Percentiles rank a stretch among this genome's conserved stretches.
phyloP scores from a whole-genome alignment of 2,329 filamentous ascomycete species.

The Ophiocordyceps polyrhachis-furcata region DNA sequence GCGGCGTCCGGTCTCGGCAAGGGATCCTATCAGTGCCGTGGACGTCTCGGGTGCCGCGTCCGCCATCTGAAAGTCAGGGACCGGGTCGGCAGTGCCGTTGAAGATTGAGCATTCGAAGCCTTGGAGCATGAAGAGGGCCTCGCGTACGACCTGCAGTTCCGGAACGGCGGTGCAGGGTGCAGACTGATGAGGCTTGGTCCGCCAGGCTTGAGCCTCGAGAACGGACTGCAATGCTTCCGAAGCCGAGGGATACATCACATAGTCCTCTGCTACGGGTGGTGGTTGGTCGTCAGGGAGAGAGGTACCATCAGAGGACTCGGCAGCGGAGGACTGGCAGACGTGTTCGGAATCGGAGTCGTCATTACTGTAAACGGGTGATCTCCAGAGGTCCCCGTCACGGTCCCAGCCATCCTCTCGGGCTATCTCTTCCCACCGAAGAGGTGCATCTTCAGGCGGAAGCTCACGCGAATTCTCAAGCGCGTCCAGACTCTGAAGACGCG shows the following conservation, averaged over 20 bases:
- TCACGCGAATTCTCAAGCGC: conserved; percentile 23
- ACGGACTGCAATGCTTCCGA: conserved; percentile 13
- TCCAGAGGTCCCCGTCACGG: conserved; percentile 50
- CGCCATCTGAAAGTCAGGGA: conserved; percentile 24
- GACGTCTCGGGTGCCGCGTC: conserved; percentile 31
- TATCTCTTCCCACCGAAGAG: conserved; percentile 63
- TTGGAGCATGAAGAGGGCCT: conserved; percentile 69
- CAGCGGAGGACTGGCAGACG: conserved; percentile 15
- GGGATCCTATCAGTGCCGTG: conserved; percentile 25
- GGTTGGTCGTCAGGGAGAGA: conserved; percentile 12
- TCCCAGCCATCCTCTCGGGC: conserved; percentile 57
- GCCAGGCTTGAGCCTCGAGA: conserved; percentile 17
- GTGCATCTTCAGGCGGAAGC: conserved; percentile 22
- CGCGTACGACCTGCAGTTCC: conserved; percentile 56
- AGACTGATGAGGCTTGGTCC: conserved; percentile 11
- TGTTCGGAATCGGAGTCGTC: conserved; percentile 42
- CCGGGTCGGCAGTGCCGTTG: conserved; percentile 18
- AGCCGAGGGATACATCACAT: conserved; percentile 17
- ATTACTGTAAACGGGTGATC: conserved; percentile 44
- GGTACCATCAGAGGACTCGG: conserved; percentile 19
- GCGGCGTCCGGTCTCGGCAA: conserved; percentile 26
- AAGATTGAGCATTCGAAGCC: conserved; percentile 64
- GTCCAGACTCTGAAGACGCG: conserved; percentile 45
- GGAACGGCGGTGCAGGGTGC: conserved; percentile 31
- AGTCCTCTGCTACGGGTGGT: conserved; percentile 12